Evolutionary conservation across 2,329 filamentous ascomycete genomes (phyloP).

Genomic region (Botryotinia convoluta): DNA sequence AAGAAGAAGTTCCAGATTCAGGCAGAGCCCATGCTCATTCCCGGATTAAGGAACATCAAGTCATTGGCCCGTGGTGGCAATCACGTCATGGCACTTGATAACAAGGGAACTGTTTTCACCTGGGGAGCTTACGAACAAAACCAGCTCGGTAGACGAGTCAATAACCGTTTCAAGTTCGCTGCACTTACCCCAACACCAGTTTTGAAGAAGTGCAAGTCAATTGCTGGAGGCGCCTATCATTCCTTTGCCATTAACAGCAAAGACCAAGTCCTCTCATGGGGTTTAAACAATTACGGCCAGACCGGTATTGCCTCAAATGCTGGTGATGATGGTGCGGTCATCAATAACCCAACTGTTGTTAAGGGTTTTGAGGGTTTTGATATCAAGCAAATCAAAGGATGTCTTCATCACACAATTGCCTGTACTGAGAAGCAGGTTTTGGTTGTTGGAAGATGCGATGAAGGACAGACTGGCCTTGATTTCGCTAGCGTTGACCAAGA

Average conservation of each 20-base stretch:
- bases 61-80: constrained; percentile 55
- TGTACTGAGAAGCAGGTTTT: constrained; percentile 58
- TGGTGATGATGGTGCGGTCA: constrained; percentile 67
- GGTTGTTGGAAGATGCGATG: constrained; percentile 59
- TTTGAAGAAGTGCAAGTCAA: constrained; percentile 34
- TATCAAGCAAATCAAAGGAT: constrained; percentile 56
- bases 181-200: constrained; percentile 38
- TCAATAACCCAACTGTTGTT: constrained; percentile 35
- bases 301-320: constrained; percentile 64
- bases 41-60: constrained; percentile 55
- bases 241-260: constrained; percentile 71
- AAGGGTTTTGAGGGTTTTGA: background rate
- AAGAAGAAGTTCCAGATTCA: constrained; percentile 32
- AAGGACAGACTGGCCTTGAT: constrained; percentile 55
- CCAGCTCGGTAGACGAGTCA: constrained; percentile 55
- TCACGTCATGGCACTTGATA: constrained; percentile 58
- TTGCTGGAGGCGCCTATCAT: constrained; percentile 67
- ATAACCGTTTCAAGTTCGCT: constrained; percentile 31
- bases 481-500: constrained; percentile 54
- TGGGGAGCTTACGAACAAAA: constrained; percentile 69
- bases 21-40: constrained; percentile 49
- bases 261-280: constrained; percentile 75
- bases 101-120: constrained; percentile 56
- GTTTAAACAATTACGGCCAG: constrained; percentile 83
- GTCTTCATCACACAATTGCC: constrained; percentile 71